Percentiles rank a stretch among this genome's conserved stretches.
Conservation (phyloP, 2,329 filamentous ascomycete genomes). For the Aspergillus glaucus region DNA sequence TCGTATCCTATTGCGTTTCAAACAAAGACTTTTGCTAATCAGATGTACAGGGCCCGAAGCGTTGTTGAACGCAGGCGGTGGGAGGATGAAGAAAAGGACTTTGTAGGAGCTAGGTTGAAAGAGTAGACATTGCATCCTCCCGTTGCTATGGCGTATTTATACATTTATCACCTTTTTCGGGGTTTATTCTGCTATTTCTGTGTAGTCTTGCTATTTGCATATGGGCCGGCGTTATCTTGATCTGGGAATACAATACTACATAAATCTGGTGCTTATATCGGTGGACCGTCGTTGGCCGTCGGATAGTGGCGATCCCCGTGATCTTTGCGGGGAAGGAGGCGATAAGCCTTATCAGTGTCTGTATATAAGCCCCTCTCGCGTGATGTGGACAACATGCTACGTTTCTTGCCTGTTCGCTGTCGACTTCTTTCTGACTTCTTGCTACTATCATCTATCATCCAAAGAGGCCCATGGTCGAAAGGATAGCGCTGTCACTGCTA, state of each 20-base stretch:
- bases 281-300: slow-evolving; percentile 9
- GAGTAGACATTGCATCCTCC: slow-evolving; percentile 2
- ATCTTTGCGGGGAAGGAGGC: slow-evolving; percentile 11
- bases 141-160: too few species aligned
- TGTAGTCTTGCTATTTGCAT: too few species aligned
- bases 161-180: too few species aligned
- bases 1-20: slow-evolving; percentile 8
- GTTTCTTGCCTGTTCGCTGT: background rate
- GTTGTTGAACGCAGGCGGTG: slow-evolving; percentile 53
- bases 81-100: slow-evolving; percentile 55
- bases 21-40: slow-evolving; percentile 1
- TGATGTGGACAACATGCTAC: background rate
- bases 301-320: slow-evolving; percentile 37
- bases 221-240: too few species aligned
- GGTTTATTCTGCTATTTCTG: too few species aligned
- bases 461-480: too few species aligned
- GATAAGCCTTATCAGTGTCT: slow-evolving; percentile 11
- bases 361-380: background rate
- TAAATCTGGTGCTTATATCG: background rate
- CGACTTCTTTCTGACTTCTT: slow-evolving; percentile 1
- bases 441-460: slow-evolving; percentile 1
- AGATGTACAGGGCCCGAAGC: slow-evolving; percentile 42
- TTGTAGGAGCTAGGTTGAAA: slow-evolving; percentile 41
- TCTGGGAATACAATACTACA: background rate
- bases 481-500: too few species aligned